Evolutionary conservation across 805 yeast species (phyloP).

Genomic region (Cephaloascus albidus): DNA sequence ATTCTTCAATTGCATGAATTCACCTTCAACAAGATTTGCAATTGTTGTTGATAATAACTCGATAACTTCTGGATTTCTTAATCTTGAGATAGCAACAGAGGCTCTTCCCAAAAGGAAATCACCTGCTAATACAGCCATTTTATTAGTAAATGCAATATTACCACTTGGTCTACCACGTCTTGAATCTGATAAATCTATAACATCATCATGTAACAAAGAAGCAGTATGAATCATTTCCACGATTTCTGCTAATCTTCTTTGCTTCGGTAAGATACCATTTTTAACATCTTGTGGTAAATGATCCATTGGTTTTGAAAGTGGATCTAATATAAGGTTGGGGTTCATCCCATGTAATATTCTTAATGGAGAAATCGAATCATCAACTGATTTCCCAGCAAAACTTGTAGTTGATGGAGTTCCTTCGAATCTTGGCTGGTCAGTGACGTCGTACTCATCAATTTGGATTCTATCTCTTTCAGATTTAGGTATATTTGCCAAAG

Average conservation of each 20-base stretch:
- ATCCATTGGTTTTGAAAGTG: slow-evolving; percentile 74
- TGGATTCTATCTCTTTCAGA: slow-evolving; percentile 53
- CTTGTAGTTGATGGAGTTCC: slow-evolving; percentile 48
- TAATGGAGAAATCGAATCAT: slow-evolving; percentile 70
- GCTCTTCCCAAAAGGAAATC: slow-evolving; percentile 94
- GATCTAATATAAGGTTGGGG: slow-evolving; percentile 75
- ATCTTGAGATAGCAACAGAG: slow-evolving; percentile 86
- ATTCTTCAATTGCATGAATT: slow-evolving; percentile 96
- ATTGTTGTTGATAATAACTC: slow-evolving; percentile 92
- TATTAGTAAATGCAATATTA: slow-evolving; percentile 88
- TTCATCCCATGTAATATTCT: slow-evolving; percentile 82
- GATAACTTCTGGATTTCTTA: slow-evolving; percentile 94
- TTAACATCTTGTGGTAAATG: slow-evolving; percentile 51
- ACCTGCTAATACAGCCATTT: slow-evolving; percentile 96
- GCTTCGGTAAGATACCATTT: slow-evolving; percentile 87
- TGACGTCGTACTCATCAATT: slow-evolving; percentile 58
- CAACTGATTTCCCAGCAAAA: slow-evolving; percentile 50
- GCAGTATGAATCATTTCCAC: slow-evolving; percentile 99
- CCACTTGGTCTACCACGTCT: slow-evolving; percentile 90
- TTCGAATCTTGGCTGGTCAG: slow-evolving; percentile 51
- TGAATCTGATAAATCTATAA: slow-evolving; percentile 82
- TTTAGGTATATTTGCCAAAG: slow-evolving; percentile 66
- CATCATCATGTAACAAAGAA: slow-evolving; percentile 91
- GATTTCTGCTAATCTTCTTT: slow-evolving; percentile 90
- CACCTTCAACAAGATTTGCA: slow-evolving; percentile 96